Conservation (phyloP, 2,329 filamentous ascomycete species). For the Nectriaceae sp. region DNA sequence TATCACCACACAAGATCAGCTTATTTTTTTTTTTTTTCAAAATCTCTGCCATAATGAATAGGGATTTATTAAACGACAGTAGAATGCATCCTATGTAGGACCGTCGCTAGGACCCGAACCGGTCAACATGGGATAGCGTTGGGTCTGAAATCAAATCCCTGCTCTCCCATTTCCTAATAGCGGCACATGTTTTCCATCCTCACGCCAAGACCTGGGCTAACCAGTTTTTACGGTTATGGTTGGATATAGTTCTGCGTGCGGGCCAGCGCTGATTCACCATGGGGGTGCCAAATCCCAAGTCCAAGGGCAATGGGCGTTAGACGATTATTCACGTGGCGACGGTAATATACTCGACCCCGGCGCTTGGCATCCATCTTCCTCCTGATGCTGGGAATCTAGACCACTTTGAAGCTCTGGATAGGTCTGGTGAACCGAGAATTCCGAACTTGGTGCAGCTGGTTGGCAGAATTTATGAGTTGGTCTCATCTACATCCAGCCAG, state of each 20-base stretch:
- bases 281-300: conserved; percentile 1
- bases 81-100: background rate
- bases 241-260: background rate
- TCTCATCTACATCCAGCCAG: too few relatives aligned
- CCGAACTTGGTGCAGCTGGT: too few relatives aligned
- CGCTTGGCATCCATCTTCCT: too few relatives aligned
- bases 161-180: too few relatives aligned
- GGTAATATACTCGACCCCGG: too few relatives aligned
- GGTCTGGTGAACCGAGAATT: too few relatives aligned
- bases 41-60: too few relatives aligned
- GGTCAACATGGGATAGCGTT: background rate
- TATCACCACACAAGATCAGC: background rate
- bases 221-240: background rate
- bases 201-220: background rate
- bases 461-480: too few relatives aligned
- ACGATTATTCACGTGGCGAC: background rate
- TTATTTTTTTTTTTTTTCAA: too few relatives aligned
- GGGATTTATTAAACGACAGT: background rate
- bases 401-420: too few relatives aligned
- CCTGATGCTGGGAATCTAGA: too few relatives aligned
- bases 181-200: conserved; percentile 13
- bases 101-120: background rate
- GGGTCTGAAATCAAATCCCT: background rate
- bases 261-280: conserved; percentile 9
- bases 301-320: too few relatives aligned